These are phyloP conservation scores for Fusarium solani-melongenae DNA, from an alignment of 2,329 filamentous ascomycete genomes.

Conservation along the genomic window DNA sequence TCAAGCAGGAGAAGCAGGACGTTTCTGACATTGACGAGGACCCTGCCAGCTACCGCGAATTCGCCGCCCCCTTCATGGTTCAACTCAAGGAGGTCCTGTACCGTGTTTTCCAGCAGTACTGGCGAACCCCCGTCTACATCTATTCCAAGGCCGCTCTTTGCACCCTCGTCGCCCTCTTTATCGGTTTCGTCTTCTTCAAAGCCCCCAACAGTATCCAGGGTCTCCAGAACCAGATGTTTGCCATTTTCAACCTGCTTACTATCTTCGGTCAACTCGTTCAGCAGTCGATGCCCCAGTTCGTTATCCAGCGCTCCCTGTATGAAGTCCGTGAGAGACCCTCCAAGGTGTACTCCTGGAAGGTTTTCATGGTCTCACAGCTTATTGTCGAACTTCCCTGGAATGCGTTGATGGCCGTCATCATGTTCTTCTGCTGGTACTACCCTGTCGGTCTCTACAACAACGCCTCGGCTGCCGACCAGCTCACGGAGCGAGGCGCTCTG, in stretches of 20 bases:
- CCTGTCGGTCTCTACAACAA: conserved; percentile 82
- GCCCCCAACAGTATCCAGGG: conserved; percentile 79
- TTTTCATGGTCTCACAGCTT: conserved; percentile 86
- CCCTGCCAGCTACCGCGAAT: conserved; percentile 72
- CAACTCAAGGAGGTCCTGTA: conserved; percentile 76
- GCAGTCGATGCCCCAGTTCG: conserved; percentile 88
- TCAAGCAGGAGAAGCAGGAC: conserved; percentile 61
- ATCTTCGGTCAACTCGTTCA: conserved; percentile 84
- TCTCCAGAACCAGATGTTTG: conserved; percentile 87
- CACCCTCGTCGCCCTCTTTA: conserved; percentile 74
- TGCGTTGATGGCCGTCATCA: conserved; percentile 77
- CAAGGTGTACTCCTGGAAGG: conserved; percentile 86
- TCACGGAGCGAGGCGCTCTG: conserved; percentile 76
- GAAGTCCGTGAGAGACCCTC: conserved; percentile 87
- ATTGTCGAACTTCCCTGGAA: conserved; percentile 90
- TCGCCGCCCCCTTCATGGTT: conserved; percentile 77
- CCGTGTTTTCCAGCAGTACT: conserved; percentile 91
- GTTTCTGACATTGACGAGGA: conserved; percentile 48
- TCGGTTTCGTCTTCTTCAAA: conserved; percentile 83
- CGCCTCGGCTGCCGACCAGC: conserved; percentile 68
- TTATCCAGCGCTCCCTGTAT: conserved; percentile 83
- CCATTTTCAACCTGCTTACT: conserved; percentile 84
- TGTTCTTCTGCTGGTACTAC: conserved; percentile 88
- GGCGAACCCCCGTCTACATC: conserved; percentile 89
- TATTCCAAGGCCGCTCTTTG: conserved; percentile 83